Evolutionary conservation across 345 rosid species (phyloP), one percentile per base, ranked within the genome.

Genomic region (Trapa incisa): DNA sequence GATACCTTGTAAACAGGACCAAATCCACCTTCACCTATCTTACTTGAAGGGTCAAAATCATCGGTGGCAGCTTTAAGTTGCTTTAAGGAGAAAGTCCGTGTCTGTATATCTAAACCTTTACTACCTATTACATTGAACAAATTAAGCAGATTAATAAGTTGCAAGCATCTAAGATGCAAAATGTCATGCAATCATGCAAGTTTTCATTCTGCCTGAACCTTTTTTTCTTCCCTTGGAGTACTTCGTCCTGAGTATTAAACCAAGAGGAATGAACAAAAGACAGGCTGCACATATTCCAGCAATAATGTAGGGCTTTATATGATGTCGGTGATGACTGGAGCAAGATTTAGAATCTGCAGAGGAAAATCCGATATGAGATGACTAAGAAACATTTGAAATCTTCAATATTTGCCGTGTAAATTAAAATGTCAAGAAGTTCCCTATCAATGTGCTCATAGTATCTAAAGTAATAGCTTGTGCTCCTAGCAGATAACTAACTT

Each of bases 21-120:
- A 69, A 82, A 82, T 66, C 85, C 85, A 12, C 85, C 85, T 75
- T 82, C 81, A 47, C 85, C 83, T 29, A 82, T 37, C 74, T 79
- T 79, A 62, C 77, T 79, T 67, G 71, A 75, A 35, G 71, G 16
- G 47, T 72, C 68, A 10, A 82, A 82, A 73, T 80, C 68, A 62
- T 75, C 47, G 12, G 83, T 82, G 8, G 86, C 83, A 67, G 74
- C 81, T 79, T 72, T 77, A 63, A 79, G 78, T 70, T 75, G 80
- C 72, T 62, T 77, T 41, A 73, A 75, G 64, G 86, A 67, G 58
- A 82, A 79, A 35, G 53, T 65, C 11, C 83, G 81, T 0, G 81
- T 73, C 35, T 75, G 83, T 66, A 3, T 4, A 3, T 79, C 80
- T 54, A 75, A 48, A 38, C 68, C 70, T 63, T 36, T 37, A 47